Conservation (phyloP, 768 basidiomycete species). For the Coprinopsis marcescibilis region DNA sequence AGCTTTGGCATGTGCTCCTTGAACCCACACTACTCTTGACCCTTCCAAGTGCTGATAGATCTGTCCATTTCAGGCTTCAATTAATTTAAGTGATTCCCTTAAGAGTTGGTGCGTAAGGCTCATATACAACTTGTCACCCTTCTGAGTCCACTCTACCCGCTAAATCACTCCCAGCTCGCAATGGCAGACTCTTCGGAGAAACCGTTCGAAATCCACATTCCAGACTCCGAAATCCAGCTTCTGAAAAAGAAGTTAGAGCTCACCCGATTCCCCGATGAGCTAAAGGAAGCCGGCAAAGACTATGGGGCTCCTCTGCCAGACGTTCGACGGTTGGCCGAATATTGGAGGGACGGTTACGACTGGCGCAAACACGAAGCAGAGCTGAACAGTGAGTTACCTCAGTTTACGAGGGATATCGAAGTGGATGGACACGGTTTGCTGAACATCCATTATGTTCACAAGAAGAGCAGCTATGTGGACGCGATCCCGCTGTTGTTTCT, state of each 20-base stretch:
- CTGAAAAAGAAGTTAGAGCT: constrained; percentile 35
- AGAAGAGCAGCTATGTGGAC: constrained; percentile 35
- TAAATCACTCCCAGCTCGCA: not conserved
- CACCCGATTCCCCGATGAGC: constrained; percentile 38
- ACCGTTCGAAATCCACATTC: constrained; percentile 35
- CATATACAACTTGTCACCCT: too few relatives aligned
- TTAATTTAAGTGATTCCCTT: too few relatives aligned
- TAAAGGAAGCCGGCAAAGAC: constrained; percentile 23
- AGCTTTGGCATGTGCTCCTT: too few relatives aligned
- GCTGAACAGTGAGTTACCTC: constrained; percentile 47
- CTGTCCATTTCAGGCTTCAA: too few relatives aligned
- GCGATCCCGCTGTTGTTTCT: constrained; percentile 42
- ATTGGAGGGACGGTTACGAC: constrained; percentile 33
- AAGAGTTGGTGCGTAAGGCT: too few relatives aligned
- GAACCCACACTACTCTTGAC: too few relatives aligned
- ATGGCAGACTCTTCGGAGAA: constrained; percentile 17
- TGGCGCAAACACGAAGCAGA: constrained; percentile 48
- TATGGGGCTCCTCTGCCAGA: constrained; percentile 48
- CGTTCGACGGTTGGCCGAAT: constrained; percentile 33
- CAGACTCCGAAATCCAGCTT: constrained; percentile 28
- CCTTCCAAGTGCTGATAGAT: too few relatives aligned
- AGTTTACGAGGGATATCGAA: constrained; percentile 48
- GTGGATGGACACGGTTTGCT: constrained; percentile 41
- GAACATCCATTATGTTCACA: constrained; percentile 53
- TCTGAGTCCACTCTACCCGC: not conserved